Percentiles rank a stretch among this genome's conserved stretches.
phyloP scores from a whole-genome alignment of 2,329 filamentous ascomycete species.

The Pseudocercospora macadamiae region DNA sequence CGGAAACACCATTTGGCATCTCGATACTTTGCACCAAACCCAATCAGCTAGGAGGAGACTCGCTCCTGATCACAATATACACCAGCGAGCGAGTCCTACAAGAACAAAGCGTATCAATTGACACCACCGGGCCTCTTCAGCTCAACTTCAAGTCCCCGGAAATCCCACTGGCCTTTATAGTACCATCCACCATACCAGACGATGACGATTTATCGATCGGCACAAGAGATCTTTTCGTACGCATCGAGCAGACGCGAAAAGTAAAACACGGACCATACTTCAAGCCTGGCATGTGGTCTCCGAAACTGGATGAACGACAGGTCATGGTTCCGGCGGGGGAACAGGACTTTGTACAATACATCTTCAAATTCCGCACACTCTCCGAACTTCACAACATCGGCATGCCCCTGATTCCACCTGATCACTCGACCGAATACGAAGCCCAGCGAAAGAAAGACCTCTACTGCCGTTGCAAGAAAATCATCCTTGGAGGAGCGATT shows the following conservation, averaged over 20 bases:
- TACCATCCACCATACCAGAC: not conserved
- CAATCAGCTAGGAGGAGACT: not conserved
- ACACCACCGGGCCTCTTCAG: not conserved
- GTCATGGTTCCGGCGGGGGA: too few relatives aligned
- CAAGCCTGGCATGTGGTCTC: not conserved
- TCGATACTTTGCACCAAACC: not conserved
- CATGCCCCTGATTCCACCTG: not conserved
- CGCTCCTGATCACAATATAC: not conserved
- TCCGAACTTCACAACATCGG: not conserved
- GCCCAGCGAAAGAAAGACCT: not conserved
- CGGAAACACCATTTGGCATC: not conserved
- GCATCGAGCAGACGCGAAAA: not conserved
- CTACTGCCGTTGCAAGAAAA: not conserved
- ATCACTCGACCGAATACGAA: not conserved
- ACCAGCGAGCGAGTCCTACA: not conserved
- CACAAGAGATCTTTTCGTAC: not conserved
- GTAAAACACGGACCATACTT: not conserved
- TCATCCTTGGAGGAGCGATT: not conserved
- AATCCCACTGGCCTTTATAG: not conserved
- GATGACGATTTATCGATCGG: not conserved
- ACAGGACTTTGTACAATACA: not conserved
- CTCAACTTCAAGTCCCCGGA: too few relatives aligned
- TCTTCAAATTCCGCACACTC: slow-evolving; percentile 2
- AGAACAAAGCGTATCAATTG: not conserved
- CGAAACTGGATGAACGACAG: too few relatives aligned